phyloP scores from a whole-genome alignment of 169 alveolate genomes.

The Plasmodium fragile region DNA sequence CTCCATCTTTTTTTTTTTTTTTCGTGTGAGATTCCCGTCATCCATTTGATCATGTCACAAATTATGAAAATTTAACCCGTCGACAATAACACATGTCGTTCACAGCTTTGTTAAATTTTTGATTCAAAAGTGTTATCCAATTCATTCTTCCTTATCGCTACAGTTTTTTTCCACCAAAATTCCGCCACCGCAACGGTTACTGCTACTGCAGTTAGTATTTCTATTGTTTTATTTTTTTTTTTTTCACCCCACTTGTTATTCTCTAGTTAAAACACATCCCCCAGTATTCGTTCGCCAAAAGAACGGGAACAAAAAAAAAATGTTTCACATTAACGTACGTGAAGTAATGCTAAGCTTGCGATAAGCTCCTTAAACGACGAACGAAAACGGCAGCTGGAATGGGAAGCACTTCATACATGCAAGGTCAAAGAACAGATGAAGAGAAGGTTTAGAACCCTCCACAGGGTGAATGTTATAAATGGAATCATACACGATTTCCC shows the following conservation, averaged over 20 bases:
- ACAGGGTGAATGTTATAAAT: background rate
- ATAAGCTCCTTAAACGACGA: background rate
- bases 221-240: background rate
- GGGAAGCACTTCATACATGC: background rate
- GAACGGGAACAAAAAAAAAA: background rate
- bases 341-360: background rate
- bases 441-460: background rate
- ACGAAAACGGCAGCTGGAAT: background rate
- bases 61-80: constrained; percentile 10
- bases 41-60: background rate
- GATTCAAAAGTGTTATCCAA: background rate
- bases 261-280: background rate
- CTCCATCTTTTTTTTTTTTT: background rate
- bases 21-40: background rate
- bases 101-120: constrained; percentile 1
- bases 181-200: background rate
- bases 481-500: background rate
- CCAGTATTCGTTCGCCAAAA: background rate
- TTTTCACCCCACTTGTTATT: background rate
- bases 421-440: background rate
- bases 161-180: background rate
- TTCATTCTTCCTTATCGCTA: background rate
- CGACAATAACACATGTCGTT: background rate
- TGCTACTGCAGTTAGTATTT: background rate
- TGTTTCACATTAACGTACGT: background rate